A percentile compares a stretch with the other conserved stretches of the same genome.
Conservation (phyloP, 306 rosid species). For the Cicer bijugum region DNA sequence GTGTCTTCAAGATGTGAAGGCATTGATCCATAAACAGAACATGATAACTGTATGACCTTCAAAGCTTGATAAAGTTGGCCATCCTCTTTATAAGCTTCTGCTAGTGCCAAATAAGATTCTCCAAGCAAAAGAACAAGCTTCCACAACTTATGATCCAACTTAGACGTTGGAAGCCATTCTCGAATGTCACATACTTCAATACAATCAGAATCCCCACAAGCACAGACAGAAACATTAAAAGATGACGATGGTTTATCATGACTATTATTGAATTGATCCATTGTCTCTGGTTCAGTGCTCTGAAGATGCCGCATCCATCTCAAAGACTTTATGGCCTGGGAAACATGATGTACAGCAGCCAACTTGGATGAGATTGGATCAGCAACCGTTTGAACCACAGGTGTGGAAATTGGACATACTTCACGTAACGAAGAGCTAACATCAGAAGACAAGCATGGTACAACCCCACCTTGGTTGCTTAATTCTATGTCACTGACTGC, state of each 20-base stretch:
- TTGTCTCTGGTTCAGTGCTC: conserved; percentile 63
- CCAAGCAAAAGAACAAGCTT: conserved; percentile 96
- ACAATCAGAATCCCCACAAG: conserved; percentile 95
- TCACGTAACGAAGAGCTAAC: conserved; percentile 52
- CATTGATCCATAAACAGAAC: conserved; percentile 96
- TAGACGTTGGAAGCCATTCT: conserved; percentile 95
- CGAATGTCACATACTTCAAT: conserved; percentile 96
- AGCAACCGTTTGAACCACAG: conserved; percentile 78
- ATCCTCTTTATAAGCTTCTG: conserved; percentile 87
- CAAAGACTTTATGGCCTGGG: conserved; percentile 95
- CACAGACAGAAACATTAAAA: conserved; percentile 74
- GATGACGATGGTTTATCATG: conserved; percentile 60
- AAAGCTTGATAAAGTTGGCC: conserved; percentile 81
- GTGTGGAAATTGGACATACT: conserved; percentile 63
- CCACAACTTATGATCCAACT: conserved; percentile 89
- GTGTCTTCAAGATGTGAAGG: conserved; percentile 89
- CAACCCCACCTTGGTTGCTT: conserved; percentile 49
- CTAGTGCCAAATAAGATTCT: conserved; percentile 94
- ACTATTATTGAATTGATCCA: conserved; percentile 56
- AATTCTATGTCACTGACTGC: conserved; percentile 48
- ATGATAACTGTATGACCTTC: conserved; percentile 86
- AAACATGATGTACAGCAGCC: conserved; percentile 96
- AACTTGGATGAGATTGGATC: conserved; percentile 93
- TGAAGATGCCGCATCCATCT: conserved; percentile 94
- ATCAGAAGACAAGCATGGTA: conserved; percentile 45